Conservation (phyloP, 768 basidiomycete species). For the Pisolithus albus region DNA sequence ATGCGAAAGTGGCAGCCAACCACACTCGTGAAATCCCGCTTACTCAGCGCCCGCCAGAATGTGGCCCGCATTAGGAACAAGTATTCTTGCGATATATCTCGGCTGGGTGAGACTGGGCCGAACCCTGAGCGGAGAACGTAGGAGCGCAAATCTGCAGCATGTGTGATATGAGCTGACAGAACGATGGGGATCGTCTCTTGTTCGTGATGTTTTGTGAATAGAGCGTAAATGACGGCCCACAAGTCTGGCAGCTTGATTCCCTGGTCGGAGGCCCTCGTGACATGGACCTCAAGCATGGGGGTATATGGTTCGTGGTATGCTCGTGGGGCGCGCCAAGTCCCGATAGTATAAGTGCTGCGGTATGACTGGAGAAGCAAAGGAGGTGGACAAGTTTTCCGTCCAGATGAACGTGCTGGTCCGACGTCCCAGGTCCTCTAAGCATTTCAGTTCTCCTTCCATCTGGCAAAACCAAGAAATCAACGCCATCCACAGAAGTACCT, state of each 20-base stretch:
- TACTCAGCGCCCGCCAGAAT: conserved; percentile 49
- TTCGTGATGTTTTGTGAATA: conserved; percentile 33
- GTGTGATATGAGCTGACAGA: conserved; percentile 22
- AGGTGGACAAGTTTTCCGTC: conserved; percentile 7
- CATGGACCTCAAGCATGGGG: conserved; percentile 12
- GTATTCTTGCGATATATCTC: conserved; percentile 13
- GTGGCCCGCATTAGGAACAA: conserved; percentile 36
- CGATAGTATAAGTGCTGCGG: conserved; percentile 10
- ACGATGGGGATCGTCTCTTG: conserved; percentile 37
- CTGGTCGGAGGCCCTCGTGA: background rate
- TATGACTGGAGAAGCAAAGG: conserved; percentile 8
- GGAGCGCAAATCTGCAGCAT: conserved; percentile 25
- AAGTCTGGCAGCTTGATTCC: conserved; percentile 25
- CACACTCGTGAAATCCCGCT: conserved; percentile 21
- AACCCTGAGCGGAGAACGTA: conserved; percentile 39
- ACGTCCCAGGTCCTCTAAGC: background rate
- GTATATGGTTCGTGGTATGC: conserved; percentile 14
- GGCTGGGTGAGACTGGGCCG: conserved; percentile 9
- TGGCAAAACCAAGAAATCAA: conserved; percentile 9
- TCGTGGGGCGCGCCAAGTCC: conserved; percentile 17
- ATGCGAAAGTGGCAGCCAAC: conserved; percentile 27
- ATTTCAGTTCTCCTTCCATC: conserved; percentile 10
- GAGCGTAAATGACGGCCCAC: conserved; percentile 37
- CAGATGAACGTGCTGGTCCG: conserved; percentile 1
- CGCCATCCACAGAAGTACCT: no score